These are phyloP conservation scores for Vitis cinerea DNA, from an alignment of 164 flowering plant genomes.

Conservation along the genomic window DNA sequence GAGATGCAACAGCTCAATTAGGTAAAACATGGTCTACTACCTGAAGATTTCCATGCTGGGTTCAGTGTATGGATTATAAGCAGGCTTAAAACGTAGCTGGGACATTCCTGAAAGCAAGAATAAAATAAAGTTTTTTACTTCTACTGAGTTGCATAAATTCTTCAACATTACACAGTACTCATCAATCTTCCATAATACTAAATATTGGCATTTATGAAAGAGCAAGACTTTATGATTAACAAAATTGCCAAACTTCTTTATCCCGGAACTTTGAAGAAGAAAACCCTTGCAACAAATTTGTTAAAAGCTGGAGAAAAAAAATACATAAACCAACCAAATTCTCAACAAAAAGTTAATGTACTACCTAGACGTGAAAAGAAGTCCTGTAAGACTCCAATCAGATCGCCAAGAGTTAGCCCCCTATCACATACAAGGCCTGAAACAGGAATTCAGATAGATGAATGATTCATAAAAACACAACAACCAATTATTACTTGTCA, in stretches of 20 bases:
- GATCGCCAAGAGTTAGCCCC: conserved; percentile 85
- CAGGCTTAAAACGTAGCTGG: conserved; percentile 84
- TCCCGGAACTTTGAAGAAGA: not conserved
- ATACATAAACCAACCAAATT: not conserved
- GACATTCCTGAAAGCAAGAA: conserved; percentile 66
- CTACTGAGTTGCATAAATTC: not conserved
- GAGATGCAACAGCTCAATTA: not conserved
- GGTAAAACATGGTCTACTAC: conserved; percentile 26
- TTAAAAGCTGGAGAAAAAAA: not conserved
- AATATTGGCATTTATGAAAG: not conserved
- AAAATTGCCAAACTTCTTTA: not conserved
- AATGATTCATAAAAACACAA: not conserved
- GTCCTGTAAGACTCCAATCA: conserved; percentile 80
- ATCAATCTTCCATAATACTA: not conserved
- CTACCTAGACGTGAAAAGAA: conserved; percentile 90
- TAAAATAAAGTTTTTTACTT: not conserved
- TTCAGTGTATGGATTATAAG: conserved; percentile 96
- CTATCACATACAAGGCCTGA: conserved; percentile 90
- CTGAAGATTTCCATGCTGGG: conserved; percentile 99
- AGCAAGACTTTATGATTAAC: not conserved
- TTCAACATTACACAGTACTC: not conserved
- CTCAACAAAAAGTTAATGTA: not conserved
- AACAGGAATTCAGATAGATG: conserved; percentile 11
- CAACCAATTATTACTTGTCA: not conserved
- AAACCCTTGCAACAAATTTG: not conserved